Evolutionary conservation across 2,329 filamentous ascomycete genomes (phyloP).

Genomic region (Emericellopsis atlantica): DNA sequence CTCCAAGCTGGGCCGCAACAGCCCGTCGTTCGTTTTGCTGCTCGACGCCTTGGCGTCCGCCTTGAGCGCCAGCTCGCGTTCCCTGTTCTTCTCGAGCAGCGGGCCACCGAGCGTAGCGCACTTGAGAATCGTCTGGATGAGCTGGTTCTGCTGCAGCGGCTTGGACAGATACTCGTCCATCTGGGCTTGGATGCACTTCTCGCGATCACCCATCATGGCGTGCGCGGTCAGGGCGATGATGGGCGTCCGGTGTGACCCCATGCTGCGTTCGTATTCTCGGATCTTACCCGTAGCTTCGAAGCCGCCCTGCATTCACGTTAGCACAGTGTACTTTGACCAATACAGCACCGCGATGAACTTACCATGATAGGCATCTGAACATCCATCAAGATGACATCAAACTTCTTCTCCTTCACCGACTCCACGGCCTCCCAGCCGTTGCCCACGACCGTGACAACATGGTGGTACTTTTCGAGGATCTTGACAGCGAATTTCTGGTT

Average conservation of each 20-base stretch:
- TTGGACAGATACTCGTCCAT: constrained; percentile 99
- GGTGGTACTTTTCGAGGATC: constrained; percentile 94
- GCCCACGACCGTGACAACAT: constrained; percentile 82
- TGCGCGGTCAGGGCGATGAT: constrained; percentile 96
- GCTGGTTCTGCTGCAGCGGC: constrained; percentile 88
- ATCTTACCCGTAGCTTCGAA: constrained; percentile 97
- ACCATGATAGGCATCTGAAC: constrained; percentile 99
- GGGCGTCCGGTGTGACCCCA: constrained; percentile 71
- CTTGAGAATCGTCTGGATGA: constrained; percentile 95
- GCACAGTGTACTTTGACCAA: constrained; percentile 40
- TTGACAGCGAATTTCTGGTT: constrained; percentile 94
- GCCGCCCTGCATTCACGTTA: constrained; percentile 48
- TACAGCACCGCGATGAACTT: constrained; percentile 16
- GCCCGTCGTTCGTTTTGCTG: constrained; percentile 21
- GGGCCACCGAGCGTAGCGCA: constrained; percentile 85
- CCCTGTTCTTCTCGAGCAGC: constrained; percentile 63
- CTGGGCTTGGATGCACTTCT: constrained; percentile 96
- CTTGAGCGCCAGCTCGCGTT: constrained; percentile 42
- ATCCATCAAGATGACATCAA: constrained; percentile 97
- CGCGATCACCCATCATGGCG: constrained; percentile 95
- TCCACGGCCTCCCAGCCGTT: constrained; percentile 92
- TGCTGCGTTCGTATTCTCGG: constrained; percentile 79
- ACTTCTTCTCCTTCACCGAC: constrained; percentile 81
- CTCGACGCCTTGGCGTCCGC: constrained; percentile 32
- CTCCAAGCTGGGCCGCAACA: constrained; percentile 30